These are phyloP conservation scores for Lizonia empirigonia DNA, from an alignment of 2,329 filamentous ascomycete species.

Conservation along the genomic window DNA sequence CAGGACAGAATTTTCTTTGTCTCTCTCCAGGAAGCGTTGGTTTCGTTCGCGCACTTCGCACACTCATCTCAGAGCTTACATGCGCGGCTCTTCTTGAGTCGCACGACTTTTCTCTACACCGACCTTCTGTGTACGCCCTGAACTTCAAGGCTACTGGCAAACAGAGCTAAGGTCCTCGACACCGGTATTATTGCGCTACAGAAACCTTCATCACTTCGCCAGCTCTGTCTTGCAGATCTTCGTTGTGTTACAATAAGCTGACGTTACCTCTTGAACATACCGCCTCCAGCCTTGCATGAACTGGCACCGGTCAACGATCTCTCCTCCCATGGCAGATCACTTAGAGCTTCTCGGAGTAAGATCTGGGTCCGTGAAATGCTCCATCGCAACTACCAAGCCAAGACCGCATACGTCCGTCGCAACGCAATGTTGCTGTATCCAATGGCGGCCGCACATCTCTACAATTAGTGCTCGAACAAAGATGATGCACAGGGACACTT, in stretches of 20 bases:
- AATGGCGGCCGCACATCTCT: not conserved
- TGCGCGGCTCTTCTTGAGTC: slow-evolving; percentile 9
- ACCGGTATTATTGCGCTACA: not conserved
- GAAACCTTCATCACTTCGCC: not conserved
- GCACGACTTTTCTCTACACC: slow-evolving; percentile 11
- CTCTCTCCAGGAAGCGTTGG: not conserved
- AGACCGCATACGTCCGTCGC: not conserved
- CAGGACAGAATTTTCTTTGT: not conserved
- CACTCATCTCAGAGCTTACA: slow-evolving; percentile 15
- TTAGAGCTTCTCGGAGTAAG: slow-evolving; percentile 7
- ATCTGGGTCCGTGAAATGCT: slow-evolving; percentile 3
- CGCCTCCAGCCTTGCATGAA: slow-evolving; percentile 14
- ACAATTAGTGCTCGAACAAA: not conserved
- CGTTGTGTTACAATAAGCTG: slow-evolving; percentile 16
- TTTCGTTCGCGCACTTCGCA: slow-evolving; percentile 2
- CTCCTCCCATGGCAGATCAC: not conserved
- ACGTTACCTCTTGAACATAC: slow-evolving; percentile 9
- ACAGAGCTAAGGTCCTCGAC: not conserved
- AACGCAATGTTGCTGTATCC: slow-evolving; percentile 1
- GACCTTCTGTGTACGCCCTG: slow-evolving; percentile 8
- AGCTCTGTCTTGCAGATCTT: slow-evolving; percentile 1
- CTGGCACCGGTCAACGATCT: slow-evolving; percentile 9
- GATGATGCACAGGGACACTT: slow-evolving; percentile 2
- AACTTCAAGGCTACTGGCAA: not conserved
- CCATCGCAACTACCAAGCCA: not conserved